These are phyloP conservation scores for Sporothrix euskadiensis DNA, from an alignment of 2,329 filamentous ascomycete species.

Conservation along the genomic window DNA sequence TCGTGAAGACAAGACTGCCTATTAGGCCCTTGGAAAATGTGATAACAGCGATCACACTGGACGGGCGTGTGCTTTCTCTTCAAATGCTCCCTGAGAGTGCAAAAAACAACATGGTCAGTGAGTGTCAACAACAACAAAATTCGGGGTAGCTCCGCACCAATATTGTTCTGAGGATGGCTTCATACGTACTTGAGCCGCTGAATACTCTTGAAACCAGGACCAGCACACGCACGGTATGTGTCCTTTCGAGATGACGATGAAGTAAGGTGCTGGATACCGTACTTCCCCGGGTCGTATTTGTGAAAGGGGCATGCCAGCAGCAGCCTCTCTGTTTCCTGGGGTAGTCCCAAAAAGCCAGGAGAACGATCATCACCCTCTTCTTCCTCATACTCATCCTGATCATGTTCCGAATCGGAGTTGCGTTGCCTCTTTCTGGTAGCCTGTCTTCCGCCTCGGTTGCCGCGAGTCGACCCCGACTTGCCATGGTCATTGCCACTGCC, in stretches of 20 bases:
- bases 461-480: neutral
- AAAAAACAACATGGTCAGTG: neutral
- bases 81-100: constrained; percentile 35
- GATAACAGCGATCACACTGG: constrained; percentile 37
- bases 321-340: neutral
- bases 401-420: constrained; percentile 26
- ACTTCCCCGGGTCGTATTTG: constrained; percentile 36
- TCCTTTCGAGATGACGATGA: constrained; percentile 31
- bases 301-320: constrained; percentile 37
- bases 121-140: neutral
- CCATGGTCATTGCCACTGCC: neutral
- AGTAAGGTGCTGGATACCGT: constrained; percentile 34
- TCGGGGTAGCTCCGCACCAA: neutral
- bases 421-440: constrained; percentile 27
- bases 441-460: neutral
- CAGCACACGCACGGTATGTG: constrained; percentile 36
- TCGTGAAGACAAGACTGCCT: constrained; percentile 30
- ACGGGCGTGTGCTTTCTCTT: constrained; percentile 37
- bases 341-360: neutral
- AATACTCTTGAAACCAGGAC: constrained; percentile 37
- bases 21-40: constrained; percentile 32
- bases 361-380: constrained; percentile 25
- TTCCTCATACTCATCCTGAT: constrained; percentile 32
- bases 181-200: constrained; percentile 36
- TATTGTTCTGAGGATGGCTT: too few species aligned